A percentile compares a stretch with the other conserved stretches of the same genome.
Conservation (phyloP, 495 filamentous ascomycete genomes). For the Aspergillus hancockii region DNA sequence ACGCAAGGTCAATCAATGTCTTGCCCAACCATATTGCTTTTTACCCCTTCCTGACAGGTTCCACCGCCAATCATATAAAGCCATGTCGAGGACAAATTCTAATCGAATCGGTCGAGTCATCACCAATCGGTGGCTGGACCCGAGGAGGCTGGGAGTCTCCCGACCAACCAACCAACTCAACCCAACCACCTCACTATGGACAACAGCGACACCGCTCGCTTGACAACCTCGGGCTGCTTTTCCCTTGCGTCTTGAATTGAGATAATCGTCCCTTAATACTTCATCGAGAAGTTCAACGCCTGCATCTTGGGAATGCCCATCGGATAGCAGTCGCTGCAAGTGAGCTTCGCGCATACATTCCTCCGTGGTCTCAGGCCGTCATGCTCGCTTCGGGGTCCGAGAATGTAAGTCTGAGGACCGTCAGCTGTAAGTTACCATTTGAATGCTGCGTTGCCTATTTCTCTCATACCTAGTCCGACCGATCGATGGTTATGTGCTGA, state of each 20-base stretch:
- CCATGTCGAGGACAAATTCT: constrained; percentile 14
- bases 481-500: constrained; percentile 14
- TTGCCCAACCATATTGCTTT: background rate
- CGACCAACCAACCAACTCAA: constrained; percentile 14
- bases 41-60: background rate
- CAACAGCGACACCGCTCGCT: background rate
- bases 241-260: constrained; percentile 8
- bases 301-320: constrained; percentile 23
- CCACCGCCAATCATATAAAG: constrained; percentile 14
- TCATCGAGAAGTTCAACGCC: constrained; percentile 8
- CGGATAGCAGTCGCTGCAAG: constrained; percentile 19
- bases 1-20: background rate
- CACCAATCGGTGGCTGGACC: constrained; percentile 25
- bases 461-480: constrained; percentile 1
- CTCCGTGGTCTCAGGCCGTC: constrained; percentile 27
- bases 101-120: constrained; percentile 12
- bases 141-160: constrained; percentile 12
- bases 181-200: constrained; percentile 20
- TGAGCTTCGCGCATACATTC: constrained; percentile 23
- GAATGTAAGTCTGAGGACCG: constrained; percentile 35
- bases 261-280: constrained; percentile 2
- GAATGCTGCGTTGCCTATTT: background rate
- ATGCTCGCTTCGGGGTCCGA: constrained; percentile 36
- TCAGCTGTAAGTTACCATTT: constrained; percentile 35
- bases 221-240: background rate